Evolutionary conservation across 1,284 basidiomycete genomes (phyloP), one percentile per base, ranked within the genome.

Genomic region (Mrakiaceae sp.): DNA sequence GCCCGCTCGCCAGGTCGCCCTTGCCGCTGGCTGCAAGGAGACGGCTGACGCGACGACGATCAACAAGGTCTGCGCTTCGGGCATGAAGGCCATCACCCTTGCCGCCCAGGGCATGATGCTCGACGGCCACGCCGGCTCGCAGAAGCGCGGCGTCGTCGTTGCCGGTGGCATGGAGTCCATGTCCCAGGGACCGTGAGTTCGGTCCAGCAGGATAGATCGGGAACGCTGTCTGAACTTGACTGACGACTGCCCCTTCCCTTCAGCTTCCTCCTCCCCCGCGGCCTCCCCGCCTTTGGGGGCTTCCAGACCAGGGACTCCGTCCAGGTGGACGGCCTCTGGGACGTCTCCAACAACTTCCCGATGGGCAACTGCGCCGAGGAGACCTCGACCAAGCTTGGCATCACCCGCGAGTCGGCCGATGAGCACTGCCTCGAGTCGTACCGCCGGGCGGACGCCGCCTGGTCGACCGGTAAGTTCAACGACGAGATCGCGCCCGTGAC

Each of bases 81-180:
- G 95, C 64, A 82, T 98, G 81, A 97, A 98, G 79, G 82, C 91
- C 52, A 84, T 97, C 79, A 95, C 92, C 77, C 83, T 96, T 69
- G 96, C 91, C 63, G 83, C 90, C 50, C 94, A 98, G 79, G 85
- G 84, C 72, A 93, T 98, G 75, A 82, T 86, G 73, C 81, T 87
- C 48, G 96, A 95, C 63, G 65, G 65, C 8, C 56, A 48, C 39
- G 65, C 61, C 40, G 65, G 65, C 47, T 52, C 48, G 12, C 87
- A 95, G 74, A 85, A 87, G 71, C 83, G 81, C 66, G 76, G 79
- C 75, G 84, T 97, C 60, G 87, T 97, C 68, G 87, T 87, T 52
- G 94, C 93, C 60, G 96, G 95, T 71, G 95, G 95, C 67, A 93
- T 93, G 84, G 95, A 98, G 80, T 91, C 87, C 78, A 98, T 98